phyloP scores from a whole-genome alignment of 2,329 filamentous ascomycete genomes.

The Sclerotinia sclerotiorum region DNA sequence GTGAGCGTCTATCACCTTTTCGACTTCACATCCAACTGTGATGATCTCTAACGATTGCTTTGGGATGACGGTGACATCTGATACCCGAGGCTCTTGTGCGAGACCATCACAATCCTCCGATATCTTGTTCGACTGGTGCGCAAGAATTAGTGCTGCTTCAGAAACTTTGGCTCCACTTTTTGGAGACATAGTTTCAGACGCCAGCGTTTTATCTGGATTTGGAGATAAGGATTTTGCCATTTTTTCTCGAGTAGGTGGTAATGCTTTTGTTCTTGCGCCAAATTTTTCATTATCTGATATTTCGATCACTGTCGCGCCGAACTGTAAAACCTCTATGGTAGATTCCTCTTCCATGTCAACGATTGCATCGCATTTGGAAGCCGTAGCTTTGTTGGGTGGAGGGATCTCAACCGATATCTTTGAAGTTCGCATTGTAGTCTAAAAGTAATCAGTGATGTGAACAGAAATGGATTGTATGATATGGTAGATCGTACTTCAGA shows the following conservation, averaged over 20 bases:
- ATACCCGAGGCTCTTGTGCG: background rate
- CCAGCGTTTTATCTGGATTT: background rate
- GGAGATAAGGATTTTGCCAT: background rate
- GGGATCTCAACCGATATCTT: background rate
- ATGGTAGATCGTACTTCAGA: background rate
- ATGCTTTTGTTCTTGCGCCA: background rate
- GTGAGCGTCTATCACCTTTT: background rate
- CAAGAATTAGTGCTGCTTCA: background rate
- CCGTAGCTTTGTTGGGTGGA: background rate
- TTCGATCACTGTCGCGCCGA: background rate
- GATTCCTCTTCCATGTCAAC: constrained; percentile 16
- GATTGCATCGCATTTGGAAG: background rate
- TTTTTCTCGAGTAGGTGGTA: background rate
- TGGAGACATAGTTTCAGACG: background rate
- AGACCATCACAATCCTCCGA: background rate
- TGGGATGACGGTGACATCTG: background rate
- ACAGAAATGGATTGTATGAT: background rate
- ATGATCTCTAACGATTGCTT: background rate
- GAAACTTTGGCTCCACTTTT: background rate
- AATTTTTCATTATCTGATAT: background rate
- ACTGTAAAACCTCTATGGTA: background rate
- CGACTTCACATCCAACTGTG: background rate
- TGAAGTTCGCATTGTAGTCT: background rate
- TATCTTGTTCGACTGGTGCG: background rate
- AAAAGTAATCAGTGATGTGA: background rate